Conservation (phyloP, 768 basidiomycete species). For the Boletus sp. region DNA sequence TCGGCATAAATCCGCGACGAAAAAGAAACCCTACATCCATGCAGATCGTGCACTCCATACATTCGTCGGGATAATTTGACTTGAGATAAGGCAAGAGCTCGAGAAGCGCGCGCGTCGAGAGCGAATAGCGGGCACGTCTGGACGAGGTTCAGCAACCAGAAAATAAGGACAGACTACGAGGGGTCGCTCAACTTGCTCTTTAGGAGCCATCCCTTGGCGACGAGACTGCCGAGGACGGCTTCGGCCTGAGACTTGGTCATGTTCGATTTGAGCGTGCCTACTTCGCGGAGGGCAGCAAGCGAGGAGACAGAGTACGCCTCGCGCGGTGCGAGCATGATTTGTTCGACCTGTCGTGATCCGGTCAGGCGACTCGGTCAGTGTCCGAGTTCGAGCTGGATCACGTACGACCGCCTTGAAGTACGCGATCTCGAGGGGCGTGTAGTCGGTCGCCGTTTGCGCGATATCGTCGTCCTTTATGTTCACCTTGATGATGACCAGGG, state of each 20-base stretch:
- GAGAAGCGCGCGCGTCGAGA: conserved; percentile 70
- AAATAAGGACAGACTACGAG: not conserved
- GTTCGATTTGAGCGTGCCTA: conserved; percentile 52
- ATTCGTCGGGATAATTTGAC: conserved; percentile 67
- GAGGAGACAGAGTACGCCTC: conserved; percentile 78
- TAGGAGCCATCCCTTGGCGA: conserved; percentile 76
- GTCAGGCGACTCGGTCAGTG: not conserved
- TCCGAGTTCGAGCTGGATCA: not conserved
- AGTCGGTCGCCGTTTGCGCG: conserved; percentile 84
- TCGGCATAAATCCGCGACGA: not conserved
- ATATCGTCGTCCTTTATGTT: conserved; percentile 80
- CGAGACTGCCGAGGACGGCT: conserved; percentile 70
- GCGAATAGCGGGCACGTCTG: conserved; percentile 69
- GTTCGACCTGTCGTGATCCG: conserved; percentile 41
- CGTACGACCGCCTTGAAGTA: conserved; percentile 83
- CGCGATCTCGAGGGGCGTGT: conserved; percentile 71
- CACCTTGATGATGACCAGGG: conserved; percentile 45
- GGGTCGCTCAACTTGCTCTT: conserved; percentile 63
- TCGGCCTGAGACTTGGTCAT: conserved; percentile 79
- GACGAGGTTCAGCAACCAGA: conserved; percentile 6
- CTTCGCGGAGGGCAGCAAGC: conserved; percentile 72
- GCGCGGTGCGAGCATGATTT: conserved; percentile 79
- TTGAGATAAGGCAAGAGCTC: conserved; percentile 77
- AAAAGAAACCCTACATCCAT: conserved; percentile 48
- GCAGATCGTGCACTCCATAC: conserved; percentile 73